phyloP scores from a whole-genome alignment of 1,284 basidiomycete genomes.

The Rhodotorula sp. region DNA sequence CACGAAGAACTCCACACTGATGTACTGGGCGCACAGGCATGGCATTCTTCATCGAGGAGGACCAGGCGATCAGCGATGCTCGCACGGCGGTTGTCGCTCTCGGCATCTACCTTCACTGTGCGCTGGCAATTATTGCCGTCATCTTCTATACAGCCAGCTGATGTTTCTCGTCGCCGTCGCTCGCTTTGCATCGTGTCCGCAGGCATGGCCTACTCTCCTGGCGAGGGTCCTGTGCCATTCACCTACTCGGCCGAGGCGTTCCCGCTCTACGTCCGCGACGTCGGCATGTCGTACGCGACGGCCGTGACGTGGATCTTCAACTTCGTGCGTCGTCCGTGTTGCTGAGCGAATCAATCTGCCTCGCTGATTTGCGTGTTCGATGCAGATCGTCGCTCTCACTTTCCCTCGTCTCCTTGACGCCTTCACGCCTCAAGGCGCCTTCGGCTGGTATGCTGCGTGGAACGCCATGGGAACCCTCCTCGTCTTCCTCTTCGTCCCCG shows the following conservation, averaged over 20 bases:
- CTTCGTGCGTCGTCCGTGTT: conserved; percentile 48
- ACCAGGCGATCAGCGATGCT: not conserved
- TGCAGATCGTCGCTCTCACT: conserved; percentile 44
- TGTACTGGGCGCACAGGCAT: conserved; percentile 20
- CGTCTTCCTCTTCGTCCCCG: conserved; percentile 57
- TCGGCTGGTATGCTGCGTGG: conserved; percentile 10
- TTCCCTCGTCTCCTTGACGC: conserved; percentile 46
- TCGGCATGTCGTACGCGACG: conserved; percentile 59
- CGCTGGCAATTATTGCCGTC: not conserved
- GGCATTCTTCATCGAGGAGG: conserved; percentile 24
- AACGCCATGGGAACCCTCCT: conserved; percentile 54
- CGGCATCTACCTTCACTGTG: conserved; percentile 40
- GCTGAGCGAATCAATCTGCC: fast-evolving
- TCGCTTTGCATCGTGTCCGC: not conserved
- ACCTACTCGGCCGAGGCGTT: conserved; percentile 54
- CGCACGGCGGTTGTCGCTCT: conserved; percentile 29
- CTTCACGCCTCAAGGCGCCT: conserved; percentile 37
- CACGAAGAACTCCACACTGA: no score
- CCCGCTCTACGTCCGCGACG: conserved; percentile 43
- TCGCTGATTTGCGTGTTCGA: not conserved
- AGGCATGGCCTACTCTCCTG: conserved; percentile 16
- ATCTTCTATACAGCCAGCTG: no score
- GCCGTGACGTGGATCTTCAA: conserved; percentile 60
- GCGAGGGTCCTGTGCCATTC: conserved; percentile 51
- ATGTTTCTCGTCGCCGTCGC: not conserved